Percentiles rank a stretch among this genome's conserved stretches.
phyloP scores from a whole-genome alignment of 345 rosid species.

The Arabidopsis thaliana region DNA sequence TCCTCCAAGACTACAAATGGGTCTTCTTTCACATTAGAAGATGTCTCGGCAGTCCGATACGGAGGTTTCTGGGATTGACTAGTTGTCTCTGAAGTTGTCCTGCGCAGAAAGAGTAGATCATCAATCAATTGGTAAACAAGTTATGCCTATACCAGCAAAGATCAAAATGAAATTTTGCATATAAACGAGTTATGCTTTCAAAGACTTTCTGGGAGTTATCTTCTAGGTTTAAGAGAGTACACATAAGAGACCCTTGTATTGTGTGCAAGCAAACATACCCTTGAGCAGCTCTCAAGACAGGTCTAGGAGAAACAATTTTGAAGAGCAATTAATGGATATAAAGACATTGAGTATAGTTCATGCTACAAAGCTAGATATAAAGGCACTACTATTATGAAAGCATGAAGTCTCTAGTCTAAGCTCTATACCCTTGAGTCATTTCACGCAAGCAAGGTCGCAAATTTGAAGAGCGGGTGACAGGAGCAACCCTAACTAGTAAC shows the following conservation, averaged over 20 bases:
- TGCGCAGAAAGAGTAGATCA: slow-evolving; percentile 40
- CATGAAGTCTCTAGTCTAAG: neutral
- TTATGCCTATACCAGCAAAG: neutral
- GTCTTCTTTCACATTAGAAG: slow-evolving; percentile 54
- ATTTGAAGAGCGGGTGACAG: neutral
- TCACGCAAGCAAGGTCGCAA: slow-evolving; percentile 4
- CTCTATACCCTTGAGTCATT: neutral
- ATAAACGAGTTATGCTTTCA: neutral
- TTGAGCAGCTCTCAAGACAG: neutral
- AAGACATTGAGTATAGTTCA: neutral
- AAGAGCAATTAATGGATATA: neutral
- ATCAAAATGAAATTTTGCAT: neutral
- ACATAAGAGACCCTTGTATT: neutral
- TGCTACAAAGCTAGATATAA: too few relatives aligned
- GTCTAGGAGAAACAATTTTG: neutral
- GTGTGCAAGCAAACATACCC: neutral
- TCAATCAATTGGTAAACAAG: slow-evolving; percentile 8
- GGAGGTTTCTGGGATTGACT: slow-evolving; percentile 51
- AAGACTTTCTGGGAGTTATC: neutral
- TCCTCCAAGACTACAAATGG: slow-evolving; percentile 66
- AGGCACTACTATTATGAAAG: neutral
- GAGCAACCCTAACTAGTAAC: neutral
- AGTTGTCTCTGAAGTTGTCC: slow-evolving; percentile 51
- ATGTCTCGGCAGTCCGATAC: slow-evolving; percentile 48
- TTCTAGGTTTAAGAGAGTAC: neutral